Percentiles rank a stretch among this genome's conserved stretches.
Evolutionary conservation across 2,329 filamentous ascomycete genomes (phyloP).

Genomic region (Beauveria bassiana): DNA sequence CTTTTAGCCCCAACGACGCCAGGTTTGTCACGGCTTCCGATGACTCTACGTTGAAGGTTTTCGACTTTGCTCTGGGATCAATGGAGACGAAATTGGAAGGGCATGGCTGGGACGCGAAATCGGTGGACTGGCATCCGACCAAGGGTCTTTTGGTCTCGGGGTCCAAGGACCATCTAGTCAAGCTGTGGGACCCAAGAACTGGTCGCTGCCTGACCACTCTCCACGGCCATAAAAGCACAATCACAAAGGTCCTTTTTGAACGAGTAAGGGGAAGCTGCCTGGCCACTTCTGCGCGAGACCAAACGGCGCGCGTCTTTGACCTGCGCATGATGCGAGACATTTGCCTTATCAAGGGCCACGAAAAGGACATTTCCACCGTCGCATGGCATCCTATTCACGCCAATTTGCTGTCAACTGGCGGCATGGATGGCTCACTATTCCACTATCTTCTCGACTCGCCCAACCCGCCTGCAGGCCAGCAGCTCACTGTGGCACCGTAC

Average conservation of each 20-base stretch:
- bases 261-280: slow-evolving; percentile 75
- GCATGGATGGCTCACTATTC: slow-evolving; percentile 79
- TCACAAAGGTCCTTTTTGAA: slow-evolving; percentile 89
- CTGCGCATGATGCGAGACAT: slow-evolving; percentile 98
- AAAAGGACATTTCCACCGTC: slow-evolving; percentile 90
- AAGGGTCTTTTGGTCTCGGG: slow-evolving; percentile 93
- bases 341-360: slow-evolving; percentile 83
- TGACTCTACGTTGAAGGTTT: slow-evolving; percentile 88
- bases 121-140: slow-evolving; percentile 93
- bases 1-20: slow-evolving; percentile 87
- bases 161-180: slow-evolving; percentile 95
- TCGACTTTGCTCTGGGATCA: slow-evolving; percentile 82
- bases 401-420: slow-evolving; percentile 82
- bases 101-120: slow-evolving; percentile 98
- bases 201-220: slow-evolving; percentile 86
- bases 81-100: slow-evolving; percentile 80
- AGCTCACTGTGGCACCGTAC: slow-evolving; percentile 71
- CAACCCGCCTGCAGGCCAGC: slow-evolving; percentile 68
- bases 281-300: slow-evolving; percentile 87
- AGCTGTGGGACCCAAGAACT: slow-evolving; percentile 95
- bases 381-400: slow-evolving; percentile 92
- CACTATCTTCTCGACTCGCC: slow-evolving; percentile 96
- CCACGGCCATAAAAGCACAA: slow-evolving; percentile 94
- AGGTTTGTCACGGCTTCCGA: slow-evolving; percentile 97
- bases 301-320: slow-evolving; percentile 89